These are phyloP conservation scores for Macrophomina pseudophaseolina DNA, from an alignment of 2,329 filamentous ascomycete genomes.

Conservation along the genomic window DNA sequence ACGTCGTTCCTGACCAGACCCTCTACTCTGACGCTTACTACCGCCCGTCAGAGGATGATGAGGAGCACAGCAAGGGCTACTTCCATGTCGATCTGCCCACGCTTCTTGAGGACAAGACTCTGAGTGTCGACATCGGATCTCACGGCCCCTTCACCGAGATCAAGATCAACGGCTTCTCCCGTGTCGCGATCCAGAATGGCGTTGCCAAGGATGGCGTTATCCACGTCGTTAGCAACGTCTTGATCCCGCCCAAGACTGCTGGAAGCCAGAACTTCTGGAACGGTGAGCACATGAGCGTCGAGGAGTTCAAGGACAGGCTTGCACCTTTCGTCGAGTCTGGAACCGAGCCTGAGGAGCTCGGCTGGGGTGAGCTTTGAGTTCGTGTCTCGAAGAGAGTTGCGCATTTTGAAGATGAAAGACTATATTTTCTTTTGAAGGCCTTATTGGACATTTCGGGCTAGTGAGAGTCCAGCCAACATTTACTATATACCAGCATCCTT, in stretches of 20 bases:
- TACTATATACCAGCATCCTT: slow-evolving; percentile 4
- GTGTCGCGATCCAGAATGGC: slow-evolving; percentile 70
- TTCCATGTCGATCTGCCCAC: slow-evolving; percentile 73
- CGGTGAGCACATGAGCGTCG: slow-evolving; percentile 56
- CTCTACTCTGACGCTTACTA: slow-evolving; percentile 87
- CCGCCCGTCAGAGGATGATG: slow-evolving; percentile 34
- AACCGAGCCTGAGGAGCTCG: slow-evolving; percentile 4
- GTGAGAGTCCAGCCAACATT: not conserved
- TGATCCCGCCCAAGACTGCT: slow-evolving; percentile 73
- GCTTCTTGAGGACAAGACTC: slow-evolving; percentile 66
- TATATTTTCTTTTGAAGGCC: not conserved
- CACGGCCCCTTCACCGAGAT: slow-evolving; percentile 73
- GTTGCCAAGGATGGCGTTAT: slow-evolving; percentile 81
- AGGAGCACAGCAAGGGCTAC: not conserved
- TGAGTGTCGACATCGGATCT: slow-evolving; percentile 73
- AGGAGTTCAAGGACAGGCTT: slow-evolving; percentile 64
- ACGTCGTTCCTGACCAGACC: slow-evolving; percentile 74
- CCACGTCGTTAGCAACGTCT: slow-evolving; percentile 73
- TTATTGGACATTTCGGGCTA: not conserved
- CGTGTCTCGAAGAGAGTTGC: not conserved
- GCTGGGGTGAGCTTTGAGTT: slow-evolving; percentile 21
- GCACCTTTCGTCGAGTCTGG: slow-evolving; percentile 36
- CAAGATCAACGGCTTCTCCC: slow-evolving; percentile 74
- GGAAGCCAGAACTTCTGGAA: slow-evolving; percentile 40
- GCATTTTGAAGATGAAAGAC: not conserved